These are phyloP conservation scores for Lactifluus hygrophoroides DNA, from an alignment of 768 basidiomycete species.

Conservation along the genomic window DNA sequence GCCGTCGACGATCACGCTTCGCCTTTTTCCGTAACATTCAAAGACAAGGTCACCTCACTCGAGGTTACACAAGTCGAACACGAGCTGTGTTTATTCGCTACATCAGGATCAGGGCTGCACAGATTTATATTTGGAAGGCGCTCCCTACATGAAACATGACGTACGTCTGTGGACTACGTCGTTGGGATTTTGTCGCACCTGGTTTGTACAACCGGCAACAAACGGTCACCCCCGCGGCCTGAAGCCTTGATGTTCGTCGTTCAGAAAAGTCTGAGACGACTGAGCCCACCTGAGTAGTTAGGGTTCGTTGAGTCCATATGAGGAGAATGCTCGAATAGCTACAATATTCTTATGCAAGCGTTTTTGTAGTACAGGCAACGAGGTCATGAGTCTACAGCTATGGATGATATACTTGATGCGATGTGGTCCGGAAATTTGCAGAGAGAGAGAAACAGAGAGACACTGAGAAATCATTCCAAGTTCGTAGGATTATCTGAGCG, in stretches of 20 bases:
- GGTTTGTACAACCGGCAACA: not conserved
- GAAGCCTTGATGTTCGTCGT: not conserved
- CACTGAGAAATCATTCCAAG: not conserved
- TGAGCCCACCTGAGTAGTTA: not conserved
- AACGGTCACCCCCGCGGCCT: not conserved
- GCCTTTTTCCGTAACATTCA: conserved; percentile 7
- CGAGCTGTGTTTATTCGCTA: conserved; percentile 16
- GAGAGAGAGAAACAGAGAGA: not conserved
- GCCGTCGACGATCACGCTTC: not conserved
- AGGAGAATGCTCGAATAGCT: not conserved
- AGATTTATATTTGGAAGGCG: conserved; percentile 15
- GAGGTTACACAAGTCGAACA: conserved; percentile 9
- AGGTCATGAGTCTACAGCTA: not conserved
- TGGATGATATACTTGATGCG: not conserved
- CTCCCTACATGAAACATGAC: not conserved
- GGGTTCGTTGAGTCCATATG: not conserved
- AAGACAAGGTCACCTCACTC: conserved; percentile 14
- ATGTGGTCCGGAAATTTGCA: not conserved
- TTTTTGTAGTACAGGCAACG: not conserved
- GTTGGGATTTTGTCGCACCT: too few relatives aligned
- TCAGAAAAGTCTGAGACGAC: not conserved
- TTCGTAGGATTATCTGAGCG: not conserved
- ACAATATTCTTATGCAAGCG: not conserved
- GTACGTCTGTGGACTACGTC: not conserved
- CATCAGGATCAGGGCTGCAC: conserved; percentile 13